These are phyloP conservation scores for Lolium perenne DNA, from an alignment of 176 grass and related monocot genomes.

Conservation along the genomic window DNA sequence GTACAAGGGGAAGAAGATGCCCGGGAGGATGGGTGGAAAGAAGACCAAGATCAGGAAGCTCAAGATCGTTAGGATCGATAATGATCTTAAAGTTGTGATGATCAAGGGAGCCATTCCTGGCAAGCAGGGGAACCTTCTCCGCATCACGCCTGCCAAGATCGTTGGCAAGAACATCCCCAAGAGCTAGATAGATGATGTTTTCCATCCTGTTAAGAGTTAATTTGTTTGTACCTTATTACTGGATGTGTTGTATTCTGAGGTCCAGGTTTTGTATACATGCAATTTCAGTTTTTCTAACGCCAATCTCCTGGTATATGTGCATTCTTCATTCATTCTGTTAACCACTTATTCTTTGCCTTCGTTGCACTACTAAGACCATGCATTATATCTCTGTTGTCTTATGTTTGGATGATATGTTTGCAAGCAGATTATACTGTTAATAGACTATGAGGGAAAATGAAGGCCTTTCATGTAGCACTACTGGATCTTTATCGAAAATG, in stretches of 20 bases:
- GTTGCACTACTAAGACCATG: neutral
- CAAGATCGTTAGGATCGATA: conserved; percentile 83
- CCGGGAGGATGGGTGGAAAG: conserved; percentile 83
- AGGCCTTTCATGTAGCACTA: neutral
- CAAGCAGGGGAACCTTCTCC: conserved; percentile 91
- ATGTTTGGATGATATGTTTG: neutral
- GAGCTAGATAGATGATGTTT: conserved; percentile 48
- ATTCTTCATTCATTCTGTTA: neutral
- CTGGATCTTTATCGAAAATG: neutral
- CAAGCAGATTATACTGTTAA: neutral
- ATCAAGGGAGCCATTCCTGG: conserved; percentile 90
- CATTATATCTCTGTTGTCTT: neutral
- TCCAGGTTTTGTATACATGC: conserved; percentile 43
- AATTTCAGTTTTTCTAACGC: conserved; percentile 25
- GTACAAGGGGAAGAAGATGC: conserved; percentile 96
- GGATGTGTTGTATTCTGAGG: conserved; percentile 27
- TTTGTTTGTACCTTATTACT: neutral
- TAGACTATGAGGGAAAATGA: neutral
- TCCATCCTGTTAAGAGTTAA: neutral
- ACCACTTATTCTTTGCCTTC: neutral
- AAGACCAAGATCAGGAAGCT: conserved; percentile 94
- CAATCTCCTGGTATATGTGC: neutral
- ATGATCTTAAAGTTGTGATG: conserved; percentile 73
- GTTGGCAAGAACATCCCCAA: conserved; percentile 87
- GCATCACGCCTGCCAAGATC: conserved; percentile 89